Base-by-base conservation (phyloP, 169 alveolate species). In the Cyclospora cayetanensis region DNA sequence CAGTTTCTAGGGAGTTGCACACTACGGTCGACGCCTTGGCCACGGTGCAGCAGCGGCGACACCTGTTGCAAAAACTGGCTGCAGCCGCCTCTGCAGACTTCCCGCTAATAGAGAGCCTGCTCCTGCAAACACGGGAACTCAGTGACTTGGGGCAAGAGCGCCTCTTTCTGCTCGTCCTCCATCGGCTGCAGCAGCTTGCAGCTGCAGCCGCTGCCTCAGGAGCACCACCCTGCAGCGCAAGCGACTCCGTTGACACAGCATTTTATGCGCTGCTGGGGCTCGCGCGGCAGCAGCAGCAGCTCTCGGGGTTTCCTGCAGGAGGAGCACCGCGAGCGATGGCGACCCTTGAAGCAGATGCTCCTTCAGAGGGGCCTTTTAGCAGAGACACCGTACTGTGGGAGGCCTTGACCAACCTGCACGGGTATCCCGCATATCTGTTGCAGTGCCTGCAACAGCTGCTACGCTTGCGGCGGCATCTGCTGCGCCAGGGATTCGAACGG, bases 121-220 rank as follows among this genome's bases (percentile, higher is more conserved):
- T 66, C 46, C 79, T 18, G 5, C 79, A 66, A 43, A 66, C 42
- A 29, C 31, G 34, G 18, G 79, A 66, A 22, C 43, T 66, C 4
- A 35, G 37, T 18, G 79, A 66, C 18, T 29, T 25, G 46, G 79
- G 43, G 1, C 5, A 66, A 37, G 79, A 66, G 79, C 31, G 42
- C 4, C n/a, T 66, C 15, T 66, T 27, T 27, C 37, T 22, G 15
- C 79, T 66, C 25, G 43, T 66, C 46, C 79, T 66, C 46, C 79
- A 7, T 7, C 43, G 79, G 79, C 79, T 66, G 79, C 79, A 66
- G 79, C 79, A 66, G 43, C 79, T 66, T 66, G 79, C 79, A 29
- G 79, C 79, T 29, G 42, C 79, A 66, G 79, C 79, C 25, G 79
- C 79, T 7, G 43, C 79, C 25, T 22, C 79, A 31, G 43, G 46